Conservation (phyloP, 345 rosid genomes). For the Reutealis trisperma region DNA sequence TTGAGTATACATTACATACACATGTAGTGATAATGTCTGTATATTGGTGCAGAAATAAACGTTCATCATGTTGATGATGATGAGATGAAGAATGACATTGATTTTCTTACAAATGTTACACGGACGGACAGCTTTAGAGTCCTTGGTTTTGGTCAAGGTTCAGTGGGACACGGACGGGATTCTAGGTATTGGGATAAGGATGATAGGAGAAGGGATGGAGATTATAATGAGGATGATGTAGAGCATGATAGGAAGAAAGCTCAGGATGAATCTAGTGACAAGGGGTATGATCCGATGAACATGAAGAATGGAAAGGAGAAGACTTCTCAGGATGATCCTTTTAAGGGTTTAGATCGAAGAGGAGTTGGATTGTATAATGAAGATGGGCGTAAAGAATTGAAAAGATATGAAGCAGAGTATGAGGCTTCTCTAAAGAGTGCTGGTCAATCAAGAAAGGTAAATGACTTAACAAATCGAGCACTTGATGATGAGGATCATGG, state of each 20-base stretch:
- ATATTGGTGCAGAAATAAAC: conserved; percentile 41
- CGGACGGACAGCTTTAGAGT: conserved; percentile 51
- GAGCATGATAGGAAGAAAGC: conserved; percentile 32
- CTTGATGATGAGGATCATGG: conserved; percentile 30
- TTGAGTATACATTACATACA: too few species aligned
- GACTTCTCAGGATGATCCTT: conserved; percentile 28
- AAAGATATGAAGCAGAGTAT: conserved; percentile 76
- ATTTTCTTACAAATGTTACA: conserved; percentile 87
- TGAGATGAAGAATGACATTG: conserved; percentile 47
- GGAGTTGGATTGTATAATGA: conserved; percentile 82
- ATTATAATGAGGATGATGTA: conserved; percentile 66
- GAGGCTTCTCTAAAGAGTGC: conserved; percentile 65
- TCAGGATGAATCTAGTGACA: conserved; percentile 31
- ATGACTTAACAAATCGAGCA: conserved; percentile 21
- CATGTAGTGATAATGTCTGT: conserved; percentile 10
- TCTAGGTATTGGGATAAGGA: conserved; percentile 95
- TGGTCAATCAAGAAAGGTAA: conserved; percentile 28
- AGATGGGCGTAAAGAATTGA: conserved; percentile 79
- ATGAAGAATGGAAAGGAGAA: conserved; percentile 33
- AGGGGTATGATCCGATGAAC: conserved; percentile 24
- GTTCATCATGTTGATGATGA: conserved; percentile 38
- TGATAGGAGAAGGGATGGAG: conserved; percentile 91
- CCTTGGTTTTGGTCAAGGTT: conserved; percentile 73
- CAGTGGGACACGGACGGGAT: conserved; percentile 71
- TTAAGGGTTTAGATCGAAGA: conserved; percentile 20